Base-by-base conservation (phyloP, 768 basidiomycete genomes). In the Nevesoporus exiguus region DNA sequence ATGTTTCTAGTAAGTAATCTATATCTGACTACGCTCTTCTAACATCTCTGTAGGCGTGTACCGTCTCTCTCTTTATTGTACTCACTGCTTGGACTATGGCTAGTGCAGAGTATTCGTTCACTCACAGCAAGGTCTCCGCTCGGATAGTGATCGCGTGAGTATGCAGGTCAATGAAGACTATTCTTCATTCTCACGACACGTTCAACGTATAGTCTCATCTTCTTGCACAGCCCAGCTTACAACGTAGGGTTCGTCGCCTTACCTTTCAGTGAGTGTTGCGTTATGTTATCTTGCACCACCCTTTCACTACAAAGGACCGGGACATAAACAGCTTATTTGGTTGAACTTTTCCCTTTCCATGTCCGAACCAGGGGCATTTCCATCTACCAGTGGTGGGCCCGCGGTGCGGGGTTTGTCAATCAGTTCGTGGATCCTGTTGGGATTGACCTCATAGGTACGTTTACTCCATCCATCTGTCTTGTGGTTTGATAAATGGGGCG, bases 351-450 rank as follows among this genome's bases (percentile, higher is more conserved):
- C 7, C 44, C 44, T 1, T 45, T 45, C 30, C 44, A 45, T 7
- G 30, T 17, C 19, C 30, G 29, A 21, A n/a, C 30, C 15, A 31
- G 19, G 30, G 44, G 19, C 21, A 45, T 45, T 14, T n/a, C 83
- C 5, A 61, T 85, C 19, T 85, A 81, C 73, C 81, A 85, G 59
- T 80, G 76, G 74, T 81, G 78, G 66, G 72, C 76, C 44, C 78
- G 83, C 10, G 67, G 74, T 3, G 55, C 40, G 5, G 43, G 13
- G n/a, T 65, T 64, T 21, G 8, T 59, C 29, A 27, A 5, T n/a
- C 50, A 49, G 11, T 52, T 64, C 6, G 43, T 60, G 7, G 25
- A 63, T 46, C 64, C 63, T 5, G 55, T 64, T 30, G 63, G 64
- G 2, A 60, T 66, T 2, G 31, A 47, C 4, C 11, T 24, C 11